Base-by-base conservation (phyloP, 805 yeast species). In the Teunomyces pallodes region DNA sequence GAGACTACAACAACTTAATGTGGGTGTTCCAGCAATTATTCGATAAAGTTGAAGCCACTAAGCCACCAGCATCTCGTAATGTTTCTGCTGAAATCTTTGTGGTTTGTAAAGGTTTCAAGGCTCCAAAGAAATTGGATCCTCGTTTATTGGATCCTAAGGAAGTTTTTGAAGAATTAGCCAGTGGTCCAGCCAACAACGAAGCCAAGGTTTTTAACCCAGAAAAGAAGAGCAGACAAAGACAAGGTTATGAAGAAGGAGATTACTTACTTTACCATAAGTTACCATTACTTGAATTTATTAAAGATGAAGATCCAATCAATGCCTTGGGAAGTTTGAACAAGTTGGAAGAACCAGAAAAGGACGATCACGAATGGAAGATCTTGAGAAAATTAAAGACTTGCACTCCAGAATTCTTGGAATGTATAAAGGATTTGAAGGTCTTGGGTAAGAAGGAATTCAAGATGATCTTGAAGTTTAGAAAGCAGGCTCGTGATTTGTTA, bases 1-100 rank as follows among this genome's bases (percentile, higher is more conserved):
- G 91, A 72, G 99, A 94, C 75, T 94, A 94, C 72, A 94, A 94
- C 69, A 94, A 92, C 66, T 79, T 94, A 56, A 80, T 94, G 80
- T 94, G 99, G 99, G 96, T 92, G 3, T 92, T 94, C 73, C 90
- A 90, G 62, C 99, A 94, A 68, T 76, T 94, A 48, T 94, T 94
- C 63, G 96, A 90, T 46, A 91, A 87, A 63, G 98, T 94, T 46
- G 98, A 94, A 68, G 99, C 99, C 14, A 94, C 99, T 0, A 94
- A 94, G 64, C 99, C 99, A 6, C 98, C 99, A 7, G 91, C 98
- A 7, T 90, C 97, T 33, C 91, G 99, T 84, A 90, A 90, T 69
- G 99, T 94, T 30, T 92, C 98, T 64, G 99, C 99, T 2, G 99
- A 94, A 76, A 94, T 94, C 61, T 94, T 94, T 64, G 99, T 94